Evolutionary conservation across 805 yeast genomes (phyloP), one percentile per base, ranked within the genome.

Genomic region (Saccharomycopsis fermentans): DNA sequence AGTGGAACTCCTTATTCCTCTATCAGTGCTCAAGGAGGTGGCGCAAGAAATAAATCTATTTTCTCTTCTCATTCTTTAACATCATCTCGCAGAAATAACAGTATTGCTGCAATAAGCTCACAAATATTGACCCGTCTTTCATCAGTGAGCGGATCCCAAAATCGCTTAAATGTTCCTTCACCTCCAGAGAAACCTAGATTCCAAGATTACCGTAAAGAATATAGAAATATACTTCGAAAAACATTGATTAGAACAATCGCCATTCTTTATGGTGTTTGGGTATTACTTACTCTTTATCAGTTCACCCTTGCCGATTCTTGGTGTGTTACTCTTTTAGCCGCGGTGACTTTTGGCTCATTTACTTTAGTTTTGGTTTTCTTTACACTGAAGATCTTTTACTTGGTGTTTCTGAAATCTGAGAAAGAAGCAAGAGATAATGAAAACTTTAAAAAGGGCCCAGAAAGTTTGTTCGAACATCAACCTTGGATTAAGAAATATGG

Each of bases 221-320:
- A 65, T 60, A 60, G 60, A 63, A 43, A 59, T 5, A 58, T 63
- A 52, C 52, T 67, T 50, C 54, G 65, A 1, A 35, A 66, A 8
- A 67, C 69, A 19, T 36, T 69, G 17, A 64, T 69, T 14, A 59
- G 73, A 34, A 60, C 66, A 1, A 62, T 70, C 8, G 51, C 68
- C 35, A 63, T 70, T 11, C 59, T 70, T n/a, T 70, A 70, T 55
- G 71, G 73, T 4, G 65, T 68, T 17, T 70, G 72, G 67, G 70
- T 66, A 4, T 57, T 69, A 29, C 66, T 64, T 29, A 62, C 71
- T 27, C 56, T 67, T 16, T 70, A 66, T 58, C 71, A 70, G 60
- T 68, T 70, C 63, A 63, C 63, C 29, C 58, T 68, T 3, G 58
- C 60, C 17, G 73, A 70, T 43, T 66, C 72, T 3, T 68, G 70